Evolutionary conservation across 2,329 filamentous ascomycete species (phyloP), one percentile per base, ranked within the genome.

Genomic region (Stemphylium vesicarium): DNA sequence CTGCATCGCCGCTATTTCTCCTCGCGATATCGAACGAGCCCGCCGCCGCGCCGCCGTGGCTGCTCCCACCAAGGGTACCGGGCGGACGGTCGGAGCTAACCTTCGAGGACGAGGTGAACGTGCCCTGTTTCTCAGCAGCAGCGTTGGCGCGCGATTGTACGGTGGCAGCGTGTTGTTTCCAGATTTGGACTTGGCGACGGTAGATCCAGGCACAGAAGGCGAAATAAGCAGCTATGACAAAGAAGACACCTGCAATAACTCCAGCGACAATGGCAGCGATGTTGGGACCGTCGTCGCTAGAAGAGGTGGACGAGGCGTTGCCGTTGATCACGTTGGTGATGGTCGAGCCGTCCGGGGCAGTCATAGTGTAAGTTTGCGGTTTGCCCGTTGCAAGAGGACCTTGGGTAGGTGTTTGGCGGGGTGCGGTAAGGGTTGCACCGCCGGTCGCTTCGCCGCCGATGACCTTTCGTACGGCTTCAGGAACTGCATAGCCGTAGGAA

Each of bases 131-230:
- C 16, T 77, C 75, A n/a, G 77, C 35, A 29, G 77, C 75, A n/a
- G 77, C 48, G 13, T 78, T 76, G 16, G 77, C 76, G 45, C 85
- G 84, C 4, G 83, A 80, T 66, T 90, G 88, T 1, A 84, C 79
- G 65, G 88, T 83, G 1, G 86, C 85, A 29, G 90, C 83, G 69
- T 92, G 89, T 31, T 83, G 79, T 74, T 88, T 87, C 79, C 91
- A 92, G 9, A 89, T 83, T 26, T 78, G 75, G 13, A 92, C 82
- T 71, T 90, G 88, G 43, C 87, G 86, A 24, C 88, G 82, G 78
- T 92, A 92, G 7, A 92, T 78, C 84, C 87, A 91, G 15, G 84
- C 82, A 74, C 87, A 90, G 78, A 89, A 91, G 40, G 85, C 87
- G 11, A 90, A 81, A 70, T 90, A 91, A 1, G 78, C 76, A 2